Evolutionary conservation across 805 yeast species (phyloP), one percentile per base, ranked within the genome.

Genomic region (Tanozyma kutaoensis): DNA sequence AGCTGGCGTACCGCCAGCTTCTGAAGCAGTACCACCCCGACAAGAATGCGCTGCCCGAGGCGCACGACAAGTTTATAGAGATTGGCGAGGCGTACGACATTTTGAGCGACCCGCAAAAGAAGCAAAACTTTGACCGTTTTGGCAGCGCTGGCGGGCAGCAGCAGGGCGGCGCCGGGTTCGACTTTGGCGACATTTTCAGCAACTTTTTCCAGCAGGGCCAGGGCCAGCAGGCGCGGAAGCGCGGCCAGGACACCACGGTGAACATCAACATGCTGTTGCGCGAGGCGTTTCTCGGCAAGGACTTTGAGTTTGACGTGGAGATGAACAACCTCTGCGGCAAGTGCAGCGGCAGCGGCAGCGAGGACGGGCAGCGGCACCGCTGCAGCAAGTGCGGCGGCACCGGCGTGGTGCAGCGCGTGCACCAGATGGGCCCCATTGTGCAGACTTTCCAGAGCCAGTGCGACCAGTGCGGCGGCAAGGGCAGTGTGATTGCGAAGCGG

Each of bases 71-170:
- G 52, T 91, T 86, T 48, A 76, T 91, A 27, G 93, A 85, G 51
- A 69, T 91, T 16, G 94, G 94, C 11, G 93, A 79, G 44, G 97
- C 97, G 0, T 88, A 88, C 24, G 95, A 85, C 29, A 79, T 84
- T 9, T 62, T 85, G 34, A 66, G 72, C 37, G 82, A 84, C 46
- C 47, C 66, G 4, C 81, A 79, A 30, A 79, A 80, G 50, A 66
- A 77, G 33, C 42, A 59, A 15, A 60, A 72, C 9, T 86, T 74
- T 49, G 94, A 86, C 49, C 58, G 61, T 25, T 79, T 60, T 42
- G 98, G 98, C 17, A 77, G 77, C 22, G 76, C 76, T 3, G 53
- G 66, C 37, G 73, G 67, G 15, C 52, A 53, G 2, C 43, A 18
- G 45, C 50, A 15, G 45, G 53, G 29, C 44, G 50, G 25, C 41